These are phyloP conservation scores for Sparassis latifolia DNA, from an alignment of 1,284 basidiomycete species.

Conservation along the genomic window DNA sequence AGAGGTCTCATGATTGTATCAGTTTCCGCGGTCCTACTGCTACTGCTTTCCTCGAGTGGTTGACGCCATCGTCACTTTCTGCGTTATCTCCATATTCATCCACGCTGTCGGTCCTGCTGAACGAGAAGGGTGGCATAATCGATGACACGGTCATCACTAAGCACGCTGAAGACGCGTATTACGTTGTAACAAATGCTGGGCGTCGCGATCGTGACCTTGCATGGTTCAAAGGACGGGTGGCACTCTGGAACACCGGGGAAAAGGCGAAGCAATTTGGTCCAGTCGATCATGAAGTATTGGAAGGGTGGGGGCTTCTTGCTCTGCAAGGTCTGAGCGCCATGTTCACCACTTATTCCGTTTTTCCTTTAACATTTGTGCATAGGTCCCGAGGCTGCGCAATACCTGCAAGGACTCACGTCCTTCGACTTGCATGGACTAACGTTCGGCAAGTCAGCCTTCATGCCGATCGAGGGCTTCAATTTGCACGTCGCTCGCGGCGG, in stretches of 20 bases:
- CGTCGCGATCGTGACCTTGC: conserved; percentile 76
- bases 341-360: not conserved
- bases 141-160: conserved; percentile 91
- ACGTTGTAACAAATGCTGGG: conserved; percentile 96
- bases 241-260: conserved; percentile 67
- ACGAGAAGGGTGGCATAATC: conserved; percentile 88
- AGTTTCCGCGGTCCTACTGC: conserved; percentile 73
- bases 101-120: conserved; percentile 86
- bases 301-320: conserved; percentile 86
- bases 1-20: conserved; percentile 1
- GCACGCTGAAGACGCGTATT: conserved; percentile 74
- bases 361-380: conserved; percentile 1
- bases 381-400: conserved; percentile 81
- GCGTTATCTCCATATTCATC: conserved; percentile 65
- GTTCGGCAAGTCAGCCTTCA: conserved; percentile 77
- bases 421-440: conserved; percentile 69
- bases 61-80: conserved; percentile 77
- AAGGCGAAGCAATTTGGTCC: conserved; percentile 42
- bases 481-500: conserved; percentile 94
- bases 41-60: conserved; percentile 77
- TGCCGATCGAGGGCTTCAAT: conserved; percentile 72
- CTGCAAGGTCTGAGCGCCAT: conserved; percentile 61
- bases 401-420: conserved; percentile 69
- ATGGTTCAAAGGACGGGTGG: conserved; percentile 68
- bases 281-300: conserved; percentile 79